These are phyloP conservation scores for Avena atlantica DNA, from an alignment of 176 grass and related monocot genomes.

Conservation along the genomic window DNA sequence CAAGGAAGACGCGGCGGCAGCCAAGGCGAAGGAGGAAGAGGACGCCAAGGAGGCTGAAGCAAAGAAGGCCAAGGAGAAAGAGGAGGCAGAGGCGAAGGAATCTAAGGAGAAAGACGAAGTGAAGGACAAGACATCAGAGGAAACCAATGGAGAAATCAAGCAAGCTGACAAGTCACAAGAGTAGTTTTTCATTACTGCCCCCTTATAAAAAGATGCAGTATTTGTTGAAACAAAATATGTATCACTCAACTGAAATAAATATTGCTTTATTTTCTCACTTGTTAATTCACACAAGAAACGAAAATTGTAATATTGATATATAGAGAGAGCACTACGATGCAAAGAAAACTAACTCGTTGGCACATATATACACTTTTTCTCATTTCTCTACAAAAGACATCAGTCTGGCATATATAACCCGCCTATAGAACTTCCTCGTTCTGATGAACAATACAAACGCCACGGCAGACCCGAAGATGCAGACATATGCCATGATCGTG, in stretches of 20 bases:
- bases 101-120: background rate
- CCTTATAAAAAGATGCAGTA: background rate
- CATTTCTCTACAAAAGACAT: slow-evolving; percentile 19
- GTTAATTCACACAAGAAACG: background rate
- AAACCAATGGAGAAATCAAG: slow-evolving; percentile 18
- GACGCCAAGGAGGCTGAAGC: slow-evolving; percentile 32
- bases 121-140: background rate
- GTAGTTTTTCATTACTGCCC: background rate
- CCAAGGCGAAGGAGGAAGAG: background rate
- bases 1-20: background rate
- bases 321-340: background rate
- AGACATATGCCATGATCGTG: slow-evolving; percentile 62
- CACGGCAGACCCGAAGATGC: slow-evolving; percentile 40
- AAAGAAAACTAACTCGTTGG: background rate
- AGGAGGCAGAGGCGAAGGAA: background rate
- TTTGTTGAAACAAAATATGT: background rate
- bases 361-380: background rate
- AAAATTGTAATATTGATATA: background rate
- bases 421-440: slow-evolving; percentile 72
- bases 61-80: background rate
- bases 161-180: slow-evolving; percentile 1
- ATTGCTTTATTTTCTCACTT: background rate
- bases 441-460: slow-evolving; percentile 58
- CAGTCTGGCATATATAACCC: slow-evolving; percentile 47
- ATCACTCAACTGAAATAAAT: background rate